Percentiles rank a stretch among this genome's conserved stretches.
phyloP scores from a whole-genome alignment of 1,284 basidiomycete species.

The Peniophora sp. region DNA sequence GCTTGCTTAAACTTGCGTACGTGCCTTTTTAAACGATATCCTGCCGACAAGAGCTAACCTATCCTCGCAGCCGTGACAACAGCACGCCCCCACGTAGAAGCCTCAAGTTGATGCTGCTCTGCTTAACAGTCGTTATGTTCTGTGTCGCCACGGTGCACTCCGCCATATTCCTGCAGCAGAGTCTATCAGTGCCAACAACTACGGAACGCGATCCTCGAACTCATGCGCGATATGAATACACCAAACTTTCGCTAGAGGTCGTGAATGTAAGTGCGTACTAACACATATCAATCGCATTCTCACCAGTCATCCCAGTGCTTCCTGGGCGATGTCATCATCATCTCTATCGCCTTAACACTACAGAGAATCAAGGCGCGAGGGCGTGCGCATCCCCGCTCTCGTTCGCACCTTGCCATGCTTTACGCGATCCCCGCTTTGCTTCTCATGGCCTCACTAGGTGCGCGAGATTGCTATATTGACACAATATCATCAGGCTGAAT shows the following conservation, averaged over 20 bases:
- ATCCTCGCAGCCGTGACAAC: not conserved
- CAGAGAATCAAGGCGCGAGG: not conserved
- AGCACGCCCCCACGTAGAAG: not conserved
- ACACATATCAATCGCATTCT: not conserved
- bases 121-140: not conserved
- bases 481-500: not conserved
- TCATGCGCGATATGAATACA: not conserved
- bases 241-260: constrained; percentile 1
- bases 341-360: not conserved
- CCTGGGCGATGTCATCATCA: not conserved
- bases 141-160: constrained; percentile 1
- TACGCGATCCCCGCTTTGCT: not conserved
- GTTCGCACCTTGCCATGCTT: not conserved
- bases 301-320: not conserved
- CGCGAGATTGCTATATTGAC: not conserved
- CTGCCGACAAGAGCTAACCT: not conserved
- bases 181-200: not conserved
- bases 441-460: not conserved
- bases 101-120: not conserved
- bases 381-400: not conserved
- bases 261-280: not conserved
- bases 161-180: not conserved
- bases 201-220: not conserved
- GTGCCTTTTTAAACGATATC: not conserved
- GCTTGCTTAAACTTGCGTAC: not conserved